Conservation (phyloP, 768 basidiomycete species). For the Hygrophorus pudorinus region DNA sequence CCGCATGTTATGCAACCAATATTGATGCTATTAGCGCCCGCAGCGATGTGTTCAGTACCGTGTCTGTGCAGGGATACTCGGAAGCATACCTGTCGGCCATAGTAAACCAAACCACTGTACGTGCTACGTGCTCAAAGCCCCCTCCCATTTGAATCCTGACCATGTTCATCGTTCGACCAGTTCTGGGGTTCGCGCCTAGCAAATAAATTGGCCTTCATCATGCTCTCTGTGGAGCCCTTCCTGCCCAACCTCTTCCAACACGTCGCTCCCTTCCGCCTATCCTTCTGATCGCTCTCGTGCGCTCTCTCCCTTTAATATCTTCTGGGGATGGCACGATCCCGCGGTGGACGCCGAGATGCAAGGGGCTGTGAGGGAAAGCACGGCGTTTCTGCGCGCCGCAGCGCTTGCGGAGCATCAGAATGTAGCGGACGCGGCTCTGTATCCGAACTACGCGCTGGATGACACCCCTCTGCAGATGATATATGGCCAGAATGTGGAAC, state of each 20-base stretch:
- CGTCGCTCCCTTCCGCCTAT: no score
- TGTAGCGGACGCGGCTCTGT: conserved; percentile 29
- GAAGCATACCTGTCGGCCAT: no score
- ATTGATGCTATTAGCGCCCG: no score
- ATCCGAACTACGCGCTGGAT: conserved; percentile 61
- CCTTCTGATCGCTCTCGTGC: conserved; percentile 23
- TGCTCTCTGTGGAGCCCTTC: conserved; percentile 45
- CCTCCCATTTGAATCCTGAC: no score
- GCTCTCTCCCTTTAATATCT: conserved; percentile 20
- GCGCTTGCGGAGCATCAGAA: conserved; percentile 33
- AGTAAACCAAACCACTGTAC: no score
- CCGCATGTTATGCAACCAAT: no score
- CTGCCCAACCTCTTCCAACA: conserved; percentile 30
- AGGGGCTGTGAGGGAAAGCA: conserved; percentile 28
- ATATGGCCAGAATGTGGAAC: conserved; percentile 39
- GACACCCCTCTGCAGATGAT: conserved; percentile 37
- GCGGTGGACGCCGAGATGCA: conserved; percentile 22
- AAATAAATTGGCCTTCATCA: conserved; percentile 23
- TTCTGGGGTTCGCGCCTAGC: conserved; percentile 33
- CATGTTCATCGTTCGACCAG: conserved; percentile 19
- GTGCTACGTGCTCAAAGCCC: no score
- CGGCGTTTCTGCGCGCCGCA: conserved; percentile 27
- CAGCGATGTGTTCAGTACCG: no score
- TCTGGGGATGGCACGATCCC: conserved; percentile 15
- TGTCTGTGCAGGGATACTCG: no score